Evolutionary conservation across 2,329 filamentous ascomycete species (phyloP), one percentile per base, ranked within the genome.

Genomic region (Arthrinium puccinioides): DNA sequence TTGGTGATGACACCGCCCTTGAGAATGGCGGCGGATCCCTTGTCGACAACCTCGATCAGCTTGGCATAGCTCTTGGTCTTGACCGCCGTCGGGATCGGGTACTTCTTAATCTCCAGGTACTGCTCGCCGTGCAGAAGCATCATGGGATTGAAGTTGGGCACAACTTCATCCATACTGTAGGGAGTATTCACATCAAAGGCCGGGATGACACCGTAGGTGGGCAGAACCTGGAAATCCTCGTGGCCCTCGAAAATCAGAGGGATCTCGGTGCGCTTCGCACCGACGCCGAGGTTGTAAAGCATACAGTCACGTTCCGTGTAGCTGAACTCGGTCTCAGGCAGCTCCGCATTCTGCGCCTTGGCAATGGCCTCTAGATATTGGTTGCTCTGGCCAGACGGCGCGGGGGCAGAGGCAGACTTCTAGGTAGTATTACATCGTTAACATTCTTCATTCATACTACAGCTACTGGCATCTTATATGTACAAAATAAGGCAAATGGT

Each of bases 111-210:
- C 66, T 98, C 92, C 46, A 98, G 86, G 67, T 89, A 98, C 64
- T 98, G 92, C 72, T 98, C 92, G 57, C 92, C 92, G 68, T 98
- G 92, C 18, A 98, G 83, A 35, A 98, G 79, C 88, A 96, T 96
- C 87, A 95, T 96, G 44, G 89, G 90, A 25, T 79, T 87, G 72
- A 96, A 98, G 73, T 97, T 94, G 60, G 89, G 88, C 20, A 97
- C 84, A 44, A 98, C 76, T 40, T 89, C 79, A 55, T 80, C 77
- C 53, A 92, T 74, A 61, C 72, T 79, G 70, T 84, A 97, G 20
- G 90, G 87, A 43, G 80, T 69, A 48, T 84, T 74, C 43, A 87
- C 82, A 65, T 84, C 84, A 69, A 97, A 96, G 53, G 82, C 84
- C n/a, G 92, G 92, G 52, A 98, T 82, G 44, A 97, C 92, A 59